Evolutionary conservation across 805 yeast genomes (phyloP).

Genomic region (Teunomyces lycoperdinae): DNA sequence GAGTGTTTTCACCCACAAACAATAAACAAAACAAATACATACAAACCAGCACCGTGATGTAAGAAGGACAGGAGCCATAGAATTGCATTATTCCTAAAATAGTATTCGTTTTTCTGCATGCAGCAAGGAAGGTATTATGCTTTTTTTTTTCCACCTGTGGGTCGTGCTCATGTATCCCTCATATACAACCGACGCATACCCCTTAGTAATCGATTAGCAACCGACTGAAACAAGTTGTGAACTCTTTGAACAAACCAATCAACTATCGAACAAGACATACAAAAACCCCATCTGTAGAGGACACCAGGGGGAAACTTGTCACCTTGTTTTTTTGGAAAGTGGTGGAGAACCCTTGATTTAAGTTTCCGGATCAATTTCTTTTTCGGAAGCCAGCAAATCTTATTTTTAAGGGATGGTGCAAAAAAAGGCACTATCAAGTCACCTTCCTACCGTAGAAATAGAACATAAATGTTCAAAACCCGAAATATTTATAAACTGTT

Average conservation of each 20-base stretch:
- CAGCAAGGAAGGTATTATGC: neutral
- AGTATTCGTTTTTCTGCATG: neutral
- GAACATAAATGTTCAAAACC: neutral
- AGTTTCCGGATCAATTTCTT: conserved; percentile 1
- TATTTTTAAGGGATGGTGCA: conserved; percentile 3
- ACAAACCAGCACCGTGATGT: neutral
- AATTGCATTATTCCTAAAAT: neutral
- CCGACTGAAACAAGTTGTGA: neutral
- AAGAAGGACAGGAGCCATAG: neutral
- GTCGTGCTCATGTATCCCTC: neutral
- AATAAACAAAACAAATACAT: neutral
- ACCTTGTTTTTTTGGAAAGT: neutral
- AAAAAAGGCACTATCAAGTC: neutral
- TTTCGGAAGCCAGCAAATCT: conserved; percentile 1
- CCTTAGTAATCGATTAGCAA: neutral
- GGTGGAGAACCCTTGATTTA: neutral
- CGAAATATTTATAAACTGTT: neutral
- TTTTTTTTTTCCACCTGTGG: neutral
- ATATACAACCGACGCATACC: neutral
- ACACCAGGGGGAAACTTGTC: too few species aligned
- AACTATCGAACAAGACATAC: neutral
- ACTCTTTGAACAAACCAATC: neutral
- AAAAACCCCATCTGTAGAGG: neutral
- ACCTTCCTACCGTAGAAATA: neutral
- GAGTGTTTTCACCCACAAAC: neutral